Evolutionary conservation across 2,329 filamentous ascomycete genomes (phyloP), one percentile per base, ranked within the genome.

Genomic region (Chaetoscypha palmicola): DNA sequence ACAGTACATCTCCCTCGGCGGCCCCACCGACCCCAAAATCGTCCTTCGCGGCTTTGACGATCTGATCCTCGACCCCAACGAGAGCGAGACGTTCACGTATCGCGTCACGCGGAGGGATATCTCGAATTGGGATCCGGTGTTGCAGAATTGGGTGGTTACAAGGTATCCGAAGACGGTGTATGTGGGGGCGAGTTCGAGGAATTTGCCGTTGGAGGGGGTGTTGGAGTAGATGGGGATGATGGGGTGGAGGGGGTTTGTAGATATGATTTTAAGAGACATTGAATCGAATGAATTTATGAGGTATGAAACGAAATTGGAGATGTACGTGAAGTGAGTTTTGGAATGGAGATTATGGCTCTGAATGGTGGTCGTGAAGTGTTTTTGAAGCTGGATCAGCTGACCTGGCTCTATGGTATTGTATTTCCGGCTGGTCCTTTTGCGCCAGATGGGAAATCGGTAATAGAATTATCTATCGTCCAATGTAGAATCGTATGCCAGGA

Each of bases 21-120:
- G 86, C 0, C 76, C 83, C 0, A 72, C 80, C 19, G 86, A 96
- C 58, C 76, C 80, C 2, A 66, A 71, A 4, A 67, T 73, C 20
- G 72, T 79, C 9, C 80, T 97, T 11, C 81, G 91, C 45, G 82
- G 81, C 41, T 97, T 96, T 60, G 85, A 94, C 46, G 80, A 87
- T 38, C 65, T 96, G 42, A 71, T 69, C 38, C 79, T 96, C 49
- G 70, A 75, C 1, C 73, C 86, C 0, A 84, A 84, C 10, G 65
- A 81, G 66, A 77, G 73, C 41, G 71, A 68, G 3, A 76, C 72
- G 2, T 94, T 94, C 69, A 71, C 64, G 1, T 80, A 77, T 1
- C 72, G 79, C 10, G 65, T 97, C 43, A 92, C 82, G 3, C 76
- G 90, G 28, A 78, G 88, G 41, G 91, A 97, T 61, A 57, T 97